phyloP scores from a whole-genome alignment of 495 filamentous ascomycete genomes.

The Penicillium chermesinum region DNA sequence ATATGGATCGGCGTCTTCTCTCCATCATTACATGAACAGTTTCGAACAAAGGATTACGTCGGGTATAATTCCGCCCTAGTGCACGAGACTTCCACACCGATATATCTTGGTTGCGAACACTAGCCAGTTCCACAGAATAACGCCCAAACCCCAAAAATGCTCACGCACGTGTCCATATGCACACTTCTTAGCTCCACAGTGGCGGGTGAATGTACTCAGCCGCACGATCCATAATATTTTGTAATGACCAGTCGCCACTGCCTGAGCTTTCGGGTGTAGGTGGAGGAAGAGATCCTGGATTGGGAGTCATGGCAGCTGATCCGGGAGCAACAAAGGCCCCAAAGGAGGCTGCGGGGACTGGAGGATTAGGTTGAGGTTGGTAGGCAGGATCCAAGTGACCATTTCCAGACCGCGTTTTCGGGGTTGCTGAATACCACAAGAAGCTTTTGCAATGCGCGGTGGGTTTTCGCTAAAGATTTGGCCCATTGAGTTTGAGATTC shows the following conservation, averaged over 20 bases:
- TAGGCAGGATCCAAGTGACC: slow-evolving; percentile 6
- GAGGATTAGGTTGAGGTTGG: slow-evolving; percentile 9
- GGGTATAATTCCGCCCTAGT: too few relatives aligned
- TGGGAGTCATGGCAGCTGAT: slow-evolving; percentile 31
- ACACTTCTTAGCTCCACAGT: slow-evolving; percentile 31
- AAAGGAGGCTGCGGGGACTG: slow-evolving; percentile 5
- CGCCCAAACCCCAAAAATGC: not conserved
- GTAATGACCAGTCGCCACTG: slow-evolving; percentile 45
- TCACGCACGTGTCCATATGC: not conserved
- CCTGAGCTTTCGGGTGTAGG: slow-evolving; percentile 46
- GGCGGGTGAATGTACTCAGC: slow-evolving; percentile 47
- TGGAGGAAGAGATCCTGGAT: slow-evolving; percentile 37
- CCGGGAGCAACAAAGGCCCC: slow-evolving; percentile 17
- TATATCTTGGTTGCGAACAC: too few relatives aligned
- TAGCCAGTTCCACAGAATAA: too few relatives aligned
- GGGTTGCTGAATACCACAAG: slow-evolving; percentile 35
- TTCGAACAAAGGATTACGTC: too few relatives aligned
- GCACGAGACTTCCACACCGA: not conserved
- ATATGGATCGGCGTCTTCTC: not conserved
- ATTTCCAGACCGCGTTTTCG: slow-evolving; percentile 7
- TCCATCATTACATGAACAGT: not conserved
- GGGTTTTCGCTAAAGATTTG: slow-evolving; percentile 42
- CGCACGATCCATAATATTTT: slow-evolving; percentile 42
- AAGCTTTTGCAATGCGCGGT: slow-evolving; percentile 43
- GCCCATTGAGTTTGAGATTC: slow-evolving; percentile 46